Base-by-base conservation (phyloP, 2,329 filamentous ascomycete genomes). In the Pseudovirgaria hyperparasitica region DNA sequence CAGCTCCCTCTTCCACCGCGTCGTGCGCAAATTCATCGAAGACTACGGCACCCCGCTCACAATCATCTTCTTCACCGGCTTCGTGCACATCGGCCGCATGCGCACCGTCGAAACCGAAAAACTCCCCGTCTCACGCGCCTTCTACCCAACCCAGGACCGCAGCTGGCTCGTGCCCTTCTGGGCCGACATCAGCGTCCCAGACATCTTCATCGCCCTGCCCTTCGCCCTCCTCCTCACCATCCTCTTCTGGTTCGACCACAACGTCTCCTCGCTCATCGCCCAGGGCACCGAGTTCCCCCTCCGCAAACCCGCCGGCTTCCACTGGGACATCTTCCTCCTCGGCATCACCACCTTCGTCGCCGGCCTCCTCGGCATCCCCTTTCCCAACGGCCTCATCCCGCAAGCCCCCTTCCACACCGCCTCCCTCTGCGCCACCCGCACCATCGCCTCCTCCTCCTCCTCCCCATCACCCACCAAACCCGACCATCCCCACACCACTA, bases 201-300 rank as follows among this genome's bases (percentile, higher is more conserved):
- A 92, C 30, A 65, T 90, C 5, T 92, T 92, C 46, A 62, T 85
- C 22, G 84, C 85, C 2, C 68, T 92, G n/a, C 85, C 85, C 0
- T 92, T 92, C 56, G 84, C 82, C 1, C 45, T 92, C 18, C 60
- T 92, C 2, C 61, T 92, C 10, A 92, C 84, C 0, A 74, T 92
- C 13, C 57, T 92, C 4, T 92, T 92, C 48, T 92, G 79, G 60
- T 92, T 90, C 48, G 84, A 92, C 45, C 84, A 92, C 45, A 92
- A 90, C 27, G 44, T 71, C 27, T 67, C 63, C 33, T 67, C 62
- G 14, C 54, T 72, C 17, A 68, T 62, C 7, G 67, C 67, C 0
- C 68, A 72, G 45, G 66, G 63, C 9, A 62, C 60, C 15, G 58
- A 68, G 15, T 72, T 65, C 25, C 67, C 67, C 0, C 51, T 72